A percentile compares a stretch with the other conserved stretches of the same genome.
phyloP scores from a whole-genome alignment of 192 early-diverging fungal genomes.

The Paraglomus brasilianum region DNA sequence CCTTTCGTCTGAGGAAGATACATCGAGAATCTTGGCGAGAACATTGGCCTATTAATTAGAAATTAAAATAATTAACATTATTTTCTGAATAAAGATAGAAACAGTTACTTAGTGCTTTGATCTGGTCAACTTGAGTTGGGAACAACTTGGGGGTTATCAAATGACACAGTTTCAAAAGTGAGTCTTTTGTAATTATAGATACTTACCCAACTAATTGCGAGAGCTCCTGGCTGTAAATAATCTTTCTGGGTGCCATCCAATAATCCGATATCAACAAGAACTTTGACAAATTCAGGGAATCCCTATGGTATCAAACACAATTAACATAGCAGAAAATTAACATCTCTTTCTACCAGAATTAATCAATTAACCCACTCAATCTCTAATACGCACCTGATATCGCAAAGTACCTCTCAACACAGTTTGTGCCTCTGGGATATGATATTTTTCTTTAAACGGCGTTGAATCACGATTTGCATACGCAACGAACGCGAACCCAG shows the following conservation, averaged over 20 bases:
- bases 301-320: slow-evolving; percentile 52
- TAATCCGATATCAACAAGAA: slow-evolving; percentile 89
- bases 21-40: slow-evolving; percentile 57
- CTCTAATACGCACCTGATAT: slow-evolving; percentile 56
- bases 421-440: slow-evolving; percentile 91
- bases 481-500: slow-evolving; percentile 92
- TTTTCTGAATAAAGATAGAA: no score
- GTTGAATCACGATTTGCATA: slow-evolving; percentile 98
- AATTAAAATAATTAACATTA: background rate
- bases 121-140: no score
- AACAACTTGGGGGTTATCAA: background rate
- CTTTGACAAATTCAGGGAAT: slow-evolving; percentile 96
- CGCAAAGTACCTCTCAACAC: slow-evolving; percentile 93
- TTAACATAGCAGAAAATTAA: no score
- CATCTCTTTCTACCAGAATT: no score
- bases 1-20: slow-evolving; percentile 12
- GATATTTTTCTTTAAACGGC: slow-evolving; percentile 89
- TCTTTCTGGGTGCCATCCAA: slow-evolving; percentile 70
- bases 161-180: background rate
- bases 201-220: slow-evolving; percentile 70
- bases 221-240: slow-evolving; percentile 54
- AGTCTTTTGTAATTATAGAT: background rate
- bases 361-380: background rate
- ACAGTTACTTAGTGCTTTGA: no score
- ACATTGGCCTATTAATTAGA: slow-evolving; percentile 64